A percentile compares a stretch with the other conserved stretches of the same genome.
Conservation (phyloP, 176 grass and related monocot genomes). For the Oryza australiensis region DNA sequence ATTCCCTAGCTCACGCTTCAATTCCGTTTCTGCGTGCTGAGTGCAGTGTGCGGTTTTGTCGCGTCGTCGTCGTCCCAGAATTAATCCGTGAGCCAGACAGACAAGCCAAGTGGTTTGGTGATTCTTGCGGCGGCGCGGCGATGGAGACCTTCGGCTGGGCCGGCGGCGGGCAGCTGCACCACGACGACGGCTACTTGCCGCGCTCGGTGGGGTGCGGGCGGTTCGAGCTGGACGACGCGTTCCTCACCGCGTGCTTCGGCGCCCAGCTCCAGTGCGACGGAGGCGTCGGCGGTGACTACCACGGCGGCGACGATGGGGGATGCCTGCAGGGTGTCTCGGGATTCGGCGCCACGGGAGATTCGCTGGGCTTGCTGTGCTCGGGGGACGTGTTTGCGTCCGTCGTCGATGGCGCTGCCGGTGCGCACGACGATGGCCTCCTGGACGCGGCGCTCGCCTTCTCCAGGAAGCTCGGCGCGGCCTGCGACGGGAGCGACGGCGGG, state of each 20-base stretch:
- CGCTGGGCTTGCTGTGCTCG: conserved; percentile 29
- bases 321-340: conserved; percentile 21
- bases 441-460: conserved; percentile 46
- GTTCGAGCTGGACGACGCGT: conserved; percentile 46
- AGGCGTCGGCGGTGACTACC: neutral
- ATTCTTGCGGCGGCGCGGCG: neutral
- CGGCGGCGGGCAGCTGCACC: conserved; percentile 28
- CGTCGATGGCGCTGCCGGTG: neutral
- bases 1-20: neutral
- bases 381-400: conserved; percentile 37
- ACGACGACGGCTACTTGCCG: conserved; percentile 35
- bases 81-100: conserved; percentile 29
- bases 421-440: conserved; percentile 38
- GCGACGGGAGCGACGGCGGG: conserved; percentile 1
- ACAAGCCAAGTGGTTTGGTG: conserved; percentile 20
- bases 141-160: conserved; percentile 54
- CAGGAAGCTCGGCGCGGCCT: neutral
- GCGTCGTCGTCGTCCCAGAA: conserved; percentile 37
- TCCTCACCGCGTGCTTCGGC: conserved; percentile 41
- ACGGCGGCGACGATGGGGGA: neutral
- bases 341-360: neutral
- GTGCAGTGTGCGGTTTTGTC: neutral
- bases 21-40: neutral
- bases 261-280: conserved; percentile 36
- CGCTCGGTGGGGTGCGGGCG: conserved; percentile 26